Percentiles rank a stretch among this genome's conserved stretches.
These are phyloP conservation scores for Arabis alpina DNA, from an alignment of 345 rosid species.

Conservation along the genomic window DNA sequence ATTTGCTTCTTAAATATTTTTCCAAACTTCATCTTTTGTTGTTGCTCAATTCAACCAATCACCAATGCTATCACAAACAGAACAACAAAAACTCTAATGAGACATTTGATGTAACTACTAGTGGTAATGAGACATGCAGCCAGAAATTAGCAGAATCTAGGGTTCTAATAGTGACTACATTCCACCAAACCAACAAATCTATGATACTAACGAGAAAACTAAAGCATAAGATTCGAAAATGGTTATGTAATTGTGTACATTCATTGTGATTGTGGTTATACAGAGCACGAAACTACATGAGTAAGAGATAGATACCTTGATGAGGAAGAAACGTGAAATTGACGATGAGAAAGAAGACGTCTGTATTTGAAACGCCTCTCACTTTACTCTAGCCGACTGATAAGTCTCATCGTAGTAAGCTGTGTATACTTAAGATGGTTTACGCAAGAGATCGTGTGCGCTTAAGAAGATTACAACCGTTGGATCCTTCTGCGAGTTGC, in stretches of 20 bases:
- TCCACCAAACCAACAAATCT: too few relatives aligned
- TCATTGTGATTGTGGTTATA: background rate
- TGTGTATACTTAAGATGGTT: background rate
- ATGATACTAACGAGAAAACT: background rate
- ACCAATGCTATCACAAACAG: conserved; percentile 8
- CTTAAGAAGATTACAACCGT: conserved; percentile 30
- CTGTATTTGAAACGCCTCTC: conserved; percentile 18
- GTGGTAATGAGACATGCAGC: too few relatives aligned
- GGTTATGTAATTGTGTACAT: background rate
- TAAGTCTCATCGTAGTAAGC: background rate
- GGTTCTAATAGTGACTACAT: too few relatives aligned
- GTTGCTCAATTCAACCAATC: conserved; percentile 11
- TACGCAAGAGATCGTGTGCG: conserved; percentile 22
- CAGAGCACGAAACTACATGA: background rate
- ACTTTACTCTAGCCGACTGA: conserved; percentile 17
- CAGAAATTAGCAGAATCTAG: too few relatives aligned
- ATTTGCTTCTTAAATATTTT: conserved; percentile 65
- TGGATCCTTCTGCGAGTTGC: conserved; percentile 5
- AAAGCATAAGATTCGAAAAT: too few relatives aligned
- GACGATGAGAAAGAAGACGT: background rate
- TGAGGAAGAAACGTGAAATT: conserved; percentile 22
- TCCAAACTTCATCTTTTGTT: conserved; percentile 60
- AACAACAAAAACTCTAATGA: too few relatives aligned
- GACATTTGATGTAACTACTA: too few relatives aligned
- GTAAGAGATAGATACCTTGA: conserved; percentile 30